Percentiles rank a stretch among this genome's conserved stretches.
Conservation (phyloP, 2,329 filamentous ascomycete genomes). For the Periconia digitata region DNA sequence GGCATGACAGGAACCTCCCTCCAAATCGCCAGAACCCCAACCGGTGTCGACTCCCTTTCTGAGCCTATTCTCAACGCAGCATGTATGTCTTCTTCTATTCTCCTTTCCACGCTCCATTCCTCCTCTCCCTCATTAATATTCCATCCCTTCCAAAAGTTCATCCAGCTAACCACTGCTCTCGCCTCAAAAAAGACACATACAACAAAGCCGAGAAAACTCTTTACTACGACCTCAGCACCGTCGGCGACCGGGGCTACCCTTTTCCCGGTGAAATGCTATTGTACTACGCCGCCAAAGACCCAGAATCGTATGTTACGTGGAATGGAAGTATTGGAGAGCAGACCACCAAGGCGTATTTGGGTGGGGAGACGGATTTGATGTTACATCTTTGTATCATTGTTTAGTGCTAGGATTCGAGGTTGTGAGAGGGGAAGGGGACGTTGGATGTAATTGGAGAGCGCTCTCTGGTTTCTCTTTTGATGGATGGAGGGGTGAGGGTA, state of each 20-base stretch:
- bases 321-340: not conserved
- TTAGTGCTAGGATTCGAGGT: not conserved
- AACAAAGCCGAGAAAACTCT: not conserved
- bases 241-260: slow-evolving; percentile 15
- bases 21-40: slow-evolving; percentile 18
- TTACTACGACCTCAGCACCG: slow-evolving; percentile 28
- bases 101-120: no score
- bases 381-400: slow-evolving; percentile 2
- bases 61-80: slow-evolving; percentile 17
- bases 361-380: slow-evolving; percentile 6
- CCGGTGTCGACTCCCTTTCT: slow-evolving; percentile 15
- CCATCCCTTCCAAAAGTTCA: no score
- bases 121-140: no score
- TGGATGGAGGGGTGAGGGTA: no score
- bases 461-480: no score
- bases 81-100: no score
- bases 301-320: not conserved
- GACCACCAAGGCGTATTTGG: slow-evolving; percentile 4
- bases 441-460: no score
- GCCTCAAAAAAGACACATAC: no score
- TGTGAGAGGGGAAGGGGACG: no score
- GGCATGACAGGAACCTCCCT: slow-evolving; percentile 22
- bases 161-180: no score
- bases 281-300: slow-evolving; percentile 9
- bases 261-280: slow-evolving; percentile 21